Base-by-base conservation (phyloP, 768 basidiomycete species). In the Rhodotorula paludigena region DNA sequence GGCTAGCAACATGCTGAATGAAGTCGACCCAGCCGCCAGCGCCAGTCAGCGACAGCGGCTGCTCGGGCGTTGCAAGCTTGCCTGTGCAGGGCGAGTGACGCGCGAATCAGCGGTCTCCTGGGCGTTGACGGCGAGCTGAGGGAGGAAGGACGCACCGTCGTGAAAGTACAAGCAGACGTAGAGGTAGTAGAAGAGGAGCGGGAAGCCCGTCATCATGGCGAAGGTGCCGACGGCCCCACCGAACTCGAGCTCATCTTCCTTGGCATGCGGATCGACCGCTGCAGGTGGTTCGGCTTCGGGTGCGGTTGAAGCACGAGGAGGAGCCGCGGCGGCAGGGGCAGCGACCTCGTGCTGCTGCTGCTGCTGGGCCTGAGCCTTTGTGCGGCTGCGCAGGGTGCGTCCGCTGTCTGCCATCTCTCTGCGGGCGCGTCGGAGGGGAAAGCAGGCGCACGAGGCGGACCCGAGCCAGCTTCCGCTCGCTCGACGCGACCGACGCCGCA, bases 121-220 rank as follows among this genome's bases (percentile, higher is more conserved):
- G 47, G 48, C 30, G 57, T n/a, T 25, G 21, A 23, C 18, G 33
- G 8, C 23, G 16, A 35, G 4, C n/a, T n/a, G 25, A 9, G 41
- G 38, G 59, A 35, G 20, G 88, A 84, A 14, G 42, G 92, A 81
- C 71, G 84, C 83, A 48, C 96, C 96, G 72, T 96, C 88, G 77
- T 97, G 92, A 79, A 93, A 94, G 86, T 88, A 90, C 42, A 97
- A 84, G 76, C 96, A 99, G 65, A 90, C 90, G 91, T 92, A 97
- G 69, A 98, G 84, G 81, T 98, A 99, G 79, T 96, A 99, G 92
- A 99, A 98, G 68, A 98, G 83, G 33, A 88, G 78, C 0, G 96
- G 96, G 77, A 99, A 99, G 54, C 89, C 87, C 28, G 86, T 82
- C 89, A 99, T 98, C 80, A 99, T 98, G 20, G 88, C 89, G 18